Evolutionary conservation across 495 filamentous ascomycete genomes (phyloP), one percentile per base, ranked within the genome.

Genomic region (Trichoderma asperelloides): DNA sequence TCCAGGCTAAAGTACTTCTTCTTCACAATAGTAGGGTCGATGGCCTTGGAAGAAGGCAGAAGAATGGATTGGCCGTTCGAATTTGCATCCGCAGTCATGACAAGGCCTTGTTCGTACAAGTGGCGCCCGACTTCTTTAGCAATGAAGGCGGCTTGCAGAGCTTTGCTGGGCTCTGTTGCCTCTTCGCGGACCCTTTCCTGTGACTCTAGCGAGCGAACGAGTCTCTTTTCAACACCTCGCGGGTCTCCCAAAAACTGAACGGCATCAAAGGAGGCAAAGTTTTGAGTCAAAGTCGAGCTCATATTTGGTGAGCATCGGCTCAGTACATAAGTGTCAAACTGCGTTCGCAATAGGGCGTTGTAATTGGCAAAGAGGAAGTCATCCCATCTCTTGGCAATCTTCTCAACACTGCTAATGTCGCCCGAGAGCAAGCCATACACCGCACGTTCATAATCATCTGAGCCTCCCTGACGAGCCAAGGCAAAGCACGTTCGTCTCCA

Each of bases 321-420:
- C 66, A 80, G 75, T 37, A 91, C 70, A 73, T 85, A 90, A 3
- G 70, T 69, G 67, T 91, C 89, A 73, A 90, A 91, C 68, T 88
- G 84, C 0, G 82, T 81, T 55, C 91, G 80, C 18, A 98, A 80
- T 33, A 94, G 78, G 11, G 89, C 85, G 71, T 96, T 97, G 81
- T 93, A 95, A 72, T 91, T 87, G 9, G 88, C 89, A 72, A 93
- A 98, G n/a, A 97, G 84, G 69, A 89, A 86, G 74, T 98, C 95
- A 68, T 98, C 92, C 89, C 91, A 96, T 45, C 84, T 86, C 51
- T 82, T 81, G 75, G 91, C 95, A 16, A 94, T 86, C 69, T 85
- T 85, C 71, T 90, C 83, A 13, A 93, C 91, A 51, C 89, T 87
- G 43, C 86, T 79, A 8, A 91, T 80, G 72, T 97, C 90, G 49